Percentiles rank a stretch among this genome's conserved stretches.
phyloP scores from a whole-genome alignment of 176 grass and related monocot genomes.

The Dactylis glomerata region DNA sequence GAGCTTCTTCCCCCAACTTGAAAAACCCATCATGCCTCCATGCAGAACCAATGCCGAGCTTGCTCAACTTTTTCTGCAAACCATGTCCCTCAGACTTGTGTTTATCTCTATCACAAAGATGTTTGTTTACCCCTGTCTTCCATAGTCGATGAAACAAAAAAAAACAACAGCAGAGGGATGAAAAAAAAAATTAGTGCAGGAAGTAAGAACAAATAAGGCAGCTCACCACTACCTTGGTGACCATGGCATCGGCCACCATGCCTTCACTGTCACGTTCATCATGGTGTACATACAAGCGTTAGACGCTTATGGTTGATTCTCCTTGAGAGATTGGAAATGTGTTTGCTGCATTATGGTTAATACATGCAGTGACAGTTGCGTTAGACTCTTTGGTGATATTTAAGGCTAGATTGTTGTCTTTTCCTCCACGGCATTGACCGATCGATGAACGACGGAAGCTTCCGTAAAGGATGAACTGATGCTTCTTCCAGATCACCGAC shows the following conservation, averaged over 20 bases:
- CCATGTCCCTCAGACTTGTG: slow-evolving; percentile 16
- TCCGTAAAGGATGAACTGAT: no score
- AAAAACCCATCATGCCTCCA: slow-evolving; percentile 66
- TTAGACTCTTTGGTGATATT: no score
- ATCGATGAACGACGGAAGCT: no score
- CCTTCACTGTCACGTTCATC: slow-evolving; percentile 61
- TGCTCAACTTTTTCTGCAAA: slow-evolving; percentile 35
- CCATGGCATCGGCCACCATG: slow-evolving; percentile 63
- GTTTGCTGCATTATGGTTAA: no score
- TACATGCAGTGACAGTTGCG: no score
- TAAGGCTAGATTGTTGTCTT: no score
- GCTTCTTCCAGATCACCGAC: no score
- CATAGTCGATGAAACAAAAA: slow-evolving; percentile 45
- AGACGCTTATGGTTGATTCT: slow-evolving; percentile 66
- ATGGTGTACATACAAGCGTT: slow-evolving; percentile 81
- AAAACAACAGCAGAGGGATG: neutral
- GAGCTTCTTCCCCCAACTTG: slow-evolving; percentile 45
- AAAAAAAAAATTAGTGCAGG: slow-evolving; percentile 15
- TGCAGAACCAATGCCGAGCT: slow-evolving; percentile 34
- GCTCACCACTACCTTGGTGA: slow-evolving; percentile 42
- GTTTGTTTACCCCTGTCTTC: slow-evolving; percentile 51
- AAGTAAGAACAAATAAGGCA: neutral
- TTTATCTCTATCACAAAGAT: slow-evolving; percentile 33
- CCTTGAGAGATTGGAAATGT: no score
- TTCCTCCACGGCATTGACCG: no score